phyloP scores from a whole-genome alignment of 2,329 filamentous ascomycete species.

The Sarocladium strictum region DNA sequence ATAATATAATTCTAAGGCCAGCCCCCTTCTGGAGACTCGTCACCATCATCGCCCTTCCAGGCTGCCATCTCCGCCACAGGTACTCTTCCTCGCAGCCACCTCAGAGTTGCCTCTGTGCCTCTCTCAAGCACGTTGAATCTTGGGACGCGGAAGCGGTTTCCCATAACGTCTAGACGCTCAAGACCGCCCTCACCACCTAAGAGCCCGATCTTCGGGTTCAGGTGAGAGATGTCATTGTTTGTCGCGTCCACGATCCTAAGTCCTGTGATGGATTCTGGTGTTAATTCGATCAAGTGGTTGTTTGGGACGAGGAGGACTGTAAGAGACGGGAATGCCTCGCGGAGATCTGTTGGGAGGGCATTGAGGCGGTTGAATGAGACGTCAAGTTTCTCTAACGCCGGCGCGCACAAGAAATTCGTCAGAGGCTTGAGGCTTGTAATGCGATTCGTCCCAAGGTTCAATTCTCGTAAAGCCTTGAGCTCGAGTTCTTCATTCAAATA shows the following conservation, averaged over 20 bases:
- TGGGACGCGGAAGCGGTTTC: conserved; percentile 84
- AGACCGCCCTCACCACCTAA: conserved; percentile 56
- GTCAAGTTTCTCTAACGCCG: conserved; percentile 69
- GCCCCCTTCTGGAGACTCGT: conserved; percentile 19
- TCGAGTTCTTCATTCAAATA: conserved; percentile 63
- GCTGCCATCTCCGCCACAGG: conserved; percentile 53
- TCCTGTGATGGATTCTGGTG: conserved; percentile 67
- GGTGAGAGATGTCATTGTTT: conserved; percentile 77
- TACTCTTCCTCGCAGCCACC: conserved; percentile 74
- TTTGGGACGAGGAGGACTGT: conserved; percentile 67
- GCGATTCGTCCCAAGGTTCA: conserved; percentile 70
- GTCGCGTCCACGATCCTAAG: conserved; percentile 69
- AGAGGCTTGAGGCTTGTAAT: conserved; percentile 66
- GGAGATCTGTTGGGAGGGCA: conserved; percentile 57
- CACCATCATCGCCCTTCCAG: conserved; percentile 44
- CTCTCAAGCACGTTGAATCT: conserved; percentile 78
- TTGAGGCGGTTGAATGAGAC: conserved; percentile 77
- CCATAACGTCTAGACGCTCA: conserved; percentile 68
- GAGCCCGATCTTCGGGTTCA: conserved; percentile 77
- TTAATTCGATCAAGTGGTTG: conserved; percentile 70
- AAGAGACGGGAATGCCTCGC: conserved; percentile 62
- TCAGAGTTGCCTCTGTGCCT: conserved; percentile 77
- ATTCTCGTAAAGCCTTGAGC: conserved; percentile 67
- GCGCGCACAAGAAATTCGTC: conserved; percentile 62
- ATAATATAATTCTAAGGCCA: background rate